phyloP scores from a whole-genome alignment of 2,329 filamentous ascomycete species.

The Cyphellophora europaea region DNA sequence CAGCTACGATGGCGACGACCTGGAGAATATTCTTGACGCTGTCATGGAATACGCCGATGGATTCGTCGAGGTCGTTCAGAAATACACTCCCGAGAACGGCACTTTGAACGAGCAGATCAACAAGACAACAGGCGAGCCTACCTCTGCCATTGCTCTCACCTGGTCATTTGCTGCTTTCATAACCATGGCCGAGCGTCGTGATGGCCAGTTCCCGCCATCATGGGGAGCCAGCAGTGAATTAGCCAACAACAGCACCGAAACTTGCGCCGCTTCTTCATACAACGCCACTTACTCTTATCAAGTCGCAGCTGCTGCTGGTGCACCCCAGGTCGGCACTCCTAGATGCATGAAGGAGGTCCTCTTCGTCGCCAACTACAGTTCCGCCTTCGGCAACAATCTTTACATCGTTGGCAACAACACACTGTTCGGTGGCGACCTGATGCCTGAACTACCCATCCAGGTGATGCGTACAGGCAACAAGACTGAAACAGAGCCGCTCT shows the following conservation, averaged over 20 bases:
- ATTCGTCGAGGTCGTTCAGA: constrained; percentile 34
- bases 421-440: constrained; percentile 40
- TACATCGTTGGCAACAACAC: constrained; percentile 53
- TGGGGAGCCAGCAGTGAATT: constrained; percentile 14
- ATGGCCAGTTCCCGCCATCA: constrained; percentile 12
- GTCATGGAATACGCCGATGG: constrained; percentile 54
- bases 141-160: constrained; percentile 33
- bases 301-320: constrained; percentile 12
- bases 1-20: constrained; percentile 49
- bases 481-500: constrained; percentile 24
- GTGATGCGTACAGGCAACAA: constrained; percentile 7
- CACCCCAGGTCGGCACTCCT: constrained; percentile 7
- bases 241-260: constrained; percentile 9
- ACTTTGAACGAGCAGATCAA: constrained; percentile 34
- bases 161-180: constrained; percentile 36
- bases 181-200: constrained; percentile 19
- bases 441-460: constrained; percentile 6
- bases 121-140: constrained; percentile 23
- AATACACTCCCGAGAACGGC: constrained; percentile 50
- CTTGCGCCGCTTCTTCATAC: constrained; percentile 12
- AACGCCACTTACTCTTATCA: constrained; percentile 16
- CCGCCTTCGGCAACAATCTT: constrained; percentile 45
- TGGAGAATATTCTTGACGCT: constrained; percentile 41
- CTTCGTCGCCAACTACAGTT: constrained; percentile 12
- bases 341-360: constrained; percentile 12